Percentiles rank a stretch among this genome's conserved stretches.
Conservation (phyloP, 202 grass and related monocot species). For the Zizania palustris region DNA sequence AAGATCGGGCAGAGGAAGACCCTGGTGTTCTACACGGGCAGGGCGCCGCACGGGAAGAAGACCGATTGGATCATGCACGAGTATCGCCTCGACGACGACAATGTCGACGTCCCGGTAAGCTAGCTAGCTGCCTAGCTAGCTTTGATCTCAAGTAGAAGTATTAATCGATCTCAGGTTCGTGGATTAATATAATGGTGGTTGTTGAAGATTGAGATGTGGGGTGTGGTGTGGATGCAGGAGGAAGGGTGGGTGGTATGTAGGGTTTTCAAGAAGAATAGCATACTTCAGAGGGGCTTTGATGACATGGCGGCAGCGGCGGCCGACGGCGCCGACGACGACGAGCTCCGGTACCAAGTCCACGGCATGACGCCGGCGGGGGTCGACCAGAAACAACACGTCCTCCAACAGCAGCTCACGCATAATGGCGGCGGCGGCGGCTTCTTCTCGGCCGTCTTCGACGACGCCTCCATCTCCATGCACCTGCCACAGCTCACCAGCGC, state of each 20-base stretch:
- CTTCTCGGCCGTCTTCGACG: constrained; percentile 35
- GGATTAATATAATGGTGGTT: neutral
- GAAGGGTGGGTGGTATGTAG: constrained; percentile 94
- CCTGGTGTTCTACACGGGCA: constrained; percentile 92
- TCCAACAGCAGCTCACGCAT: constrained; percentile 51
- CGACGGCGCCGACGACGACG: constrained; percentile 54
- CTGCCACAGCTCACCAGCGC: constrained; percentile 72
- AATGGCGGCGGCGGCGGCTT: constrained; percentile 34
- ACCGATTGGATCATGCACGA: constrained; percentile 99
- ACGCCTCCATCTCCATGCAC: constrained; percentile 68
- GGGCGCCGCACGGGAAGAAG: constrained; percentile 86
- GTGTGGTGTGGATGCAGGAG: constrained; percentile 58
- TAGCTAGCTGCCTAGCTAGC: neutral
- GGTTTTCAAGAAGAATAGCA: constrained; percentile 94
- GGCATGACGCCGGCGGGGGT: constrained; percentile 18
- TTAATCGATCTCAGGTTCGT: neutral
- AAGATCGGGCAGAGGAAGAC: constrained; percentile 92
- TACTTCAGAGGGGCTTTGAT: constrained; percentile 56
- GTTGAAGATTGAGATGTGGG: constrained; percentile 17
- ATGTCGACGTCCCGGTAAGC: neutral
- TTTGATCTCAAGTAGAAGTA: neutral
- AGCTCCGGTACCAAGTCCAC: constrained; percentile 45
- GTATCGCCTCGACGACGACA: constrained; percentile 73
- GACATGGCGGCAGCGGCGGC: constrained; percentile 39
- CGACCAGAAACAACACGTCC: constrained; percentile 59